These are phyloP conservation scores for Anisodus tanguticus DNA, from an alignment of 257 asterid genomes.

Conservation along the genomic window DNA sequence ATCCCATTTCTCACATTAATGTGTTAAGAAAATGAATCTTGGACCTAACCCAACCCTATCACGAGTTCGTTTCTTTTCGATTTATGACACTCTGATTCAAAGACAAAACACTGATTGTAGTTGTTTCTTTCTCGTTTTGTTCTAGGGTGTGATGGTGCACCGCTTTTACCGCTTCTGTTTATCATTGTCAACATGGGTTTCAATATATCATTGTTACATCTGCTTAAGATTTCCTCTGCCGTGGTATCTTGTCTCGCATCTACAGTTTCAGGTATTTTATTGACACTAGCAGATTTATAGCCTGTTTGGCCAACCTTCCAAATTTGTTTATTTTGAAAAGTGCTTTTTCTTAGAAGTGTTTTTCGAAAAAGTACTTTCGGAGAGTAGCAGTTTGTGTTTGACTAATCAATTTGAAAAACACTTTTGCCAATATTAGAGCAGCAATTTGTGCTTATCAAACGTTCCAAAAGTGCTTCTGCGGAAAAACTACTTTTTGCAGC, in stretches of 20 bases:
- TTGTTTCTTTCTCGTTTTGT: neutral
- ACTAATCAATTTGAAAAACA: too few relatives aligned
- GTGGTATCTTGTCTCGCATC: constrained; percentile 95
- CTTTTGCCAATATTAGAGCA: too few relatives aligned
- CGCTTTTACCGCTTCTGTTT: constrained; percentile 79
- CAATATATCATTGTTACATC: constrained; percentile 83
- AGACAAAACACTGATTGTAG: constrained; percentile 6
- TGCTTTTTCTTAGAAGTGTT: too few relatives aligned
- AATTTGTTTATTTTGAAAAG: too few relatives aligned
- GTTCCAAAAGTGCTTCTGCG: neutral
- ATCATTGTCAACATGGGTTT: constrained; percentile 86
- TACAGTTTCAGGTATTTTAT: constrained; percentile 78
- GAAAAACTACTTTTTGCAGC: too few relatives aligned
- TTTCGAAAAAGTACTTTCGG: too few relatives aligned
- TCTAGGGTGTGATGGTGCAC: constrained; percentile 93
- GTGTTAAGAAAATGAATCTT: neutral
- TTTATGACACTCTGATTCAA: neutral
- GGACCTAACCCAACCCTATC: neutral
- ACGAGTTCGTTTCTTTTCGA: neutral
- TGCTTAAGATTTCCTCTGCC: constrained; percentile 93
- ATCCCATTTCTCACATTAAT: neutral
- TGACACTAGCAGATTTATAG: neutral
- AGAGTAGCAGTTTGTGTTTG: too few relatives aligned
- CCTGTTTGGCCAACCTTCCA: too few relatives aligned
- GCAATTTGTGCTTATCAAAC: too few relatives aligned